phyloP scores from a whole-genome alignment of 192 early-diverging fungal genomes.

The Umbelopsis sp. region DNA sequence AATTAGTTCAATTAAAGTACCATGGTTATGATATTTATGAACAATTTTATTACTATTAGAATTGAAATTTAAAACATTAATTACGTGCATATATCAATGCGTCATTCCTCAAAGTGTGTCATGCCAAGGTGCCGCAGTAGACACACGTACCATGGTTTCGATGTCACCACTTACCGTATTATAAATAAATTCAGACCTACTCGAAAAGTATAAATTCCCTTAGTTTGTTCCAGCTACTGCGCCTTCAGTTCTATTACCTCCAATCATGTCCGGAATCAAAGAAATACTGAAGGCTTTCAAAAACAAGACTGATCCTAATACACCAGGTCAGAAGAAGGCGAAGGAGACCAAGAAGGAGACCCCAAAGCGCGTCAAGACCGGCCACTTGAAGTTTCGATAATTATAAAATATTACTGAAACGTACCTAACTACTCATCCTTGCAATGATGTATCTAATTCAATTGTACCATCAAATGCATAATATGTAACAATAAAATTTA shows the following conservation, averaged over 20 bases:
- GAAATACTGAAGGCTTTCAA: not conserved
- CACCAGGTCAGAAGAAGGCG: not conserved
- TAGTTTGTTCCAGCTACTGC: not conserved
- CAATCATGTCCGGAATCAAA: not conserved
- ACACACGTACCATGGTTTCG: too few species aligned
- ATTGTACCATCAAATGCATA: not conserved
- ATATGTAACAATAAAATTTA: not conserved
- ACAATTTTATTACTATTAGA: conserved; percentile 25
- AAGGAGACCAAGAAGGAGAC: not conserved
- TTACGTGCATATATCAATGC: too few species aligned
- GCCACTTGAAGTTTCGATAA: not conserved
- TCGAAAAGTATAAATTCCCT: not conserved
- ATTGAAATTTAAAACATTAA: conserved; percentile 33
- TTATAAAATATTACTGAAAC: not conserved
- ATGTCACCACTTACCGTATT: too few species aligned
- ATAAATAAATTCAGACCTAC: too few species aligned
- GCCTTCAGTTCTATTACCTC: not conserved
- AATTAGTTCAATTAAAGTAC: conserved; percentile 28
- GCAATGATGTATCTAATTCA: not conserved
- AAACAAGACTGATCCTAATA: not conserved
- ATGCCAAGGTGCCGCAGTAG: too few species aligned
- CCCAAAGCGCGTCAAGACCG: not conserved
- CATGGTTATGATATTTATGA: conserved; percentile 26
- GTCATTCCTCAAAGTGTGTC: too few species aligned
- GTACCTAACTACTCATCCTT: not conserved